Evolutionary conservation across 257 asterid genomes (phyloP), one percentile per base, ranked within the genome.

Genomic region (Lantana camara): DNA sequence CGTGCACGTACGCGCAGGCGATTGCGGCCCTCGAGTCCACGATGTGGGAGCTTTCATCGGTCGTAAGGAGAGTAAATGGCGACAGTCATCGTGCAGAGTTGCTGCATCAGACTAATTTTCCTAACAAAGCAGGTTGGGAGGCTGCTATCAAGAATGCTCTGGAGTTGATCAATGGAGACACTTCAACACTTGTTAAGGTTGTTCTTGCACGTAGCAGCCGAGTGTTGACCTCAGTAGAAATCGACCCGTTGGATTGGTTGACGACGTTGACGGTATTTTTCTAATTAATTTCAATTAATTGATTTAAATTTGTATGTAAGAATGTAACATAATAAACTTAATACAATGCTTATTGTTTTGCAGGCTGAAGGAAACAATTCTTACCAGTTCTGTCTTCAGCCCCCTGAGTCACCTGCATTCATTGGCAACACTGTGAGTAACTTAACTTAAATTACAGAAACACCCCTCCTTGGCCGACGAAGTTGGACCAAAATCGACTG

Each of bases 141-240:
- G 57, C 75, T 11, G 79, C 91, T 29, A 89, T 94, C 27, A 76
- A 70, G 16, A 78, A 68, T 56, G 99, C 96, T 63, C 72, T 94
- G 85, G 85, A 94, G 38, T 73, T 74, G 80, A 90, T 94, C 46
- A 77, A 57, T 56, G 66, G 73, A 50, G 63, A 77, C 44, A 73
- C 88, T 69, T 76, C 97, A 7, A 63, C 80, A 5, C 82, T 94
- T 51, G 77, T 75, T 71, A 94, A 94, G 99, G 96, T 94, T 73
- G 99, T 90, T 32, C 96, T 90, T 71, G 97, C 99, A 57, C 97
- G 99, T 61, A 85, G 99, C 75, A 94, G 90, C 86, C 82, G 87
- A 78, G 89, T 88, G 27, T 60, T 80, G 72, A 81, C 99, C 47
- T 63, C 95, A 1, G 77, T 73, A 6, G 95, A 88, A 65, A 73